Base-by-base conservation (phyloP, 352 stramenopile species). In the Globisporangium spinosum region DNA sequence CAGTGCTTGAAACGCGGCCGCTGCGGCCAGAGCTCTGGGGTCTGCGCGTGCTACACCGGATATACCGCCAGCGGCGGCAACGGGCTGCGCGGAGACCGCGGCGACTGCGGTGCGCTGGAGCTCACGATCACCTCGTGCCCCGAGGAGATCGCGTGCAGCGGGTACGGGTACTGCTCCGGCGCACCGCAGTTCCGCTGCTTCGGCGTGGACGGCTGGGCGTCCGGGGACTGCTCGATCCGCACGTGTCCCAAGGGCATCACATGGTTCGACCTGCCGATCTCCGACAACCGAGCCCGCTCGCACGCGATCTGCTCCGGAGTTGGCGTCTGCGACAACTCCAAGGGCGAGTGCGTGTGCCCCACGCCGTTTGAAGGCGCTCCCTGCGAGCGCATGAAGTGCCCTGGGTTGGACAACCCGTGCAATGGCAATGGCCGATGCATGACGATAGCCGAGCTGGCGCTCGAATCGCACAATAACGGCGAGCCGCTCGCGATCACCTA, bases 21-120 rank as follows among this genome's bases (percentile, higher is more conserved):
- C 22, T 94, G 86, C 68, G 84, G 93, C 72, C 77, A 84, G 54
- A 80, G 72, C 29, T 89, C 81, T 20, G 94, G 92, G 47, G 75
- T 95, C 29, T 98, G 94, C 69, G 79, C 69, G 7, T 98, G 94
- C 72, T 97, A 86, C 75, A 56, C 70, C 6, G 84, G 81, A 9
- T 98, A 87, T 68, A 94, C 81, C 13, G 95, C 84, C 17, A 93
- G 84, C 60, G 72, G 80, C 25, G 84, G 86, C 60, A 67, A 77
- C 34, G 86, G 84, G 0, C 63, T 56, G 5, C 71, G 73, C 25
- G 86, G 86, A 3, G 75, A 89, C 32, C 82, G 86, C 20, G 83
- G 85, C n/a, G 86, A 94, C 72, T 94, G 86, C 22, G 86, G 85
- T 20, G 78, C 83, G 20, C 70, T 79, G 6, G 68, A 81, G 51